These are phyloP conservation scores for Acacia acuminata DNA, from an alignment of 306 rosid genomes.

Conservation along the genomic window DNA sequence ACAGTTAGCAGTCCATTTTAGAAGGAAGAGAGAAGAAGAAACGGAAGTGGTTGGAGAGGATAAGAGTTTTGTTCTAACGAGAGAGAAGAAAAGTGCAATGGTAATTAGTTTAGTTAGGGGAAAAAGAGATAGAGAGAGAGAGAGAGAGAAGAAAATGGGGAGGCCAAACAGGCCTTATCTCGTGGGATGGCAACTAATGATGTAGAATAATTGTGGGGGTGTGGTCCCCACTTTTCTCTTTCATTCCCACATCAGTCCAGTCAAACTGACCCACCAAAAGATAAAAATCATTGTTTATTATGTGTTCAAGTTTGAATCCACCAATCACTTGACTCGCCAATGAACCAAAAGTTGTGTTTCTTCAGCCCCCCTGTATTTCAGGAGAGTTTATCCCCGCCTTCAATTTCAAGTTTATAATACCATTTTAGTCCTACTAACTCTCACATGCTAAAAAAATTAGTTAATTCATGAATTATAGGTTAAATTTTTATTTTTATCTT, in stretches of 20 bases:
- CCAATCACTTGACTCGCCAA: slow-evolving; percentile 23
- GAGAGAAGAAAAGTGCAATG: background rate
- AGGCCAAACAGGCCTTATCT: slow-evolving; percentile 36
- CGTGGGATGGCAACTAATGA: slow-evolving; percentile 38
- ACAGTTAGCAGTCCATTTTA: background rate
- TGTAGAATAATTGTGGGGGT: slow-evolving; percentile 40
- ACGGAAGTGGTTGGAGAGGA: background rate
- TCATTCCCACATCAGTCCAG: slow-evolving; percentile 38
- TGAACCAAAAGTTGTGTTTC: background rate
- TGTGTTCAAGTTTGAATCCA: slow-evolving; percentile 63
- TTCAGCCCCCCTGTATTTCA: background rate
- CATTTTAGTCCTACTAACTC: too few species aligned
- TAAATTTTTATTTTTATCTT: too few species aligned
- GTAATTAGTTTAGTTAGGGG: background rate
- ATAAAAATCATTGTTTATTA: slow-evolving; percentile 33
- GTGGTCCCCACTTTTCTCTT: slow-evolving; percentile 41
- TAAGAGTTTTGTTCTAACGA: background rate
- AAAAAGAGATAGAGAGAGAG: slow-evolving; percentile 24
- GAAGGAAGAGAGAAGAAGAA: background rate
- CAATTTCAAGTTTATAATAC: background rate
- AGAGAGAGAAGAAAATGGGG: slow-evolving; percentile 28
- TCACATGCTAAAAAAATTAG: too few species aligned
- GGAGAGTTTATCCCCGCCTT: background rate
- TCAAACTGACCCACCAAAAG: slow-evolving; percentile 67
- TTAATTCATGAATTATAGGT: too few species aligned